Conservation (phyloP, 139 green algal genomes). For the Klebsormidium nitens region DNA sequence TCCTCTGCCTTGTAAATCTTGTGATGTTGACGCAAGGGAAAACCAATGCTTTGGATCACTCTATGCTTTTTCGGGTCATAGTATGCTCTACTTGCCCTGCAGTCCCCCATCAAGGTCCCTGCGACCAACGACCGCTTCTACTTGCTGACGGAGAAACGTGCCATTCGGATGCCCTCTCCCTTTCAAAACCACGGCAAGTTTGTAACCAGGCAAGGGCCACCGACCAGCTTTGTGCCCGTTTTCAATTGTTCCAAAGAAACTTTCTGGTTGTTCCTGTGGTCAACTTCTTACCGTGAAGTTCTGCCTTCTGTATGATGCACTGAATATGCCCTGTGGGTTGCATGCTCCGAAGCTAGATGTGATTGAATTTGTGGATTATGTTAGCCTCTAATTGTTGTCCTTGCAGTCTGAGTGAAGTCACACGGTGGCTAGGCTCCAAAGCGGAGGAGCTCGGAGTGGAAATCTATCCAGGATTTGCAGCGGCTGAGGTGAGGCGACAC, state of each 20-base stretch:
- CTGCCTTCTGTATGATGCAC: too few species aligned
- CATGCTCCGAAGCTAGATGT: too few species aligned
- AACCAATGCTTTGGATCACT: not conserved
- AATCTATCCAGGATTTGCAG: constrained; percentile 81
- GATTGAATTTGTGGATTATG: too few species aligned
- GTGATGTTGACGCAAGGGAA: not conserved
- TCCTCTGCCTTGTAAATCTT: too few species aligned
- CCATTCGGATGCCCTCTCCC: constrained; percentile 54
- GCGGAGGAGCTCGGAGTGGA: constrained; percentile 85
- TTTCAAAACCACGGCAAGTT: constrained; percentile 82
- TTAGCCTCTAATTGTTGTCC: too few species aligned
- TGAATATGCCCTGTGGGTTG: too few species aligned
- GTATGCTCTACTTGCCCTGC: not conserved
- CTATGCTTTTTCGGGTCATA: not conserved
- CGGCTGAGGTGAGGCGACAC: constrained; percentile 27
- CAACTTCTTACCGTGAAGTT: too few species aligned
- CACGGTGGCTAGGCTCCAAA: constrained; percentile 65
- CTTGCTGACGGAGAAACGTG: constrained; percentile 38
- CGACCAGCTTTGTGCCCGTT: too few species aligned
- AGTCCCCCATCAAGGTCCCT: constrained; percentile 23
- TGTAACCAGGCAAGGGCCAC: constrained; percentile 71
- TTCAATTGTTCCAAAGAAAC: too few species aligned
- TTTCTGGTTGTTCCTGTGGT: too few species aligned
- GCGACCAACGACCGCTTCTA: constrained; percentile 50
- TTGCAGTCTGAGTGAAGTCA: constrained; percentile 55